These are phyloP conservation scores for Coemansia sp. DNA, from an alignment of 192 early-diverging fungal genomes.

Conservation along the genomic window DNA sequence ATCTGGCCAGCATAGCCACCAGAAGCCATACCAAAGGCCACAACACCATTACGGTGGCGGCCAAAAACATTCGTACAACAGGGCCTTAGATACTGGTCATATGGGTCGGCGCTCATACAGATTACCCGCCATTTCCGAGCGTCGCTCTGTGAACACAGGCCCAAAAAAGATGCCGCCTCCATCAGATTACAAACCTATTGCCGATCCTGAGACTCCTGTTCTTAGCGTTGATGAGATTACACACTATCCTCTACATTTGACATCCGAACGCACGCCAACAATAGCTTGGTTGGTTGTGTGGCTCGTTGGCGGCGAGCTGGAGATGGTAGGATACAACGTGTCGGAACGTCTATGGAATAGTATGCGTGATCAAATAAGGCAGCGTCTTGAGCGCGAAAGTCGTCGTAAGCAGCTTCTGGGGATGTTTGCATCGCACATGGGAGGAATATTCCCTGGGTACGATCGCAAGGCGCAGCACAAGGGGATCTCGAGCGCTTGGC, in stretches of 20 bases:
- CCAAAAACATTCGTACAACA: conserved; percentile 13
- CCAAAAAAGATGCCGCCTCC: conserved; percentile 32
- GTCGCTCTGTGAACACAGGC: background rate
- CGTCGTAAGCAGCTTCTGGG: conserved; percentile 55
- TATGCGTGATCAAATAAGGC: conserved; percentile 50
- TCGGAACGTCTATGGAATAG: conserved; percentile 45
- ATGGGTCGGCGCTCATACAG: conserved; percentile 11
- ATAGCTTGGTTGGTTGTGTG: conserved; percentile 49
- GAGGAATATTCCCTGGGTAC: conserved; percentile 53
- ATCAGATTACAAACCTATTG: conserved; percentile 53
- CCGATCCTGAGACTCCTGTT: conserved; percentile 38
- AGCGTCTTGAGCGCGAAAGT: conserved; percentile 52
- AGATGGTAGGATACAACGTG: conserved; percentile 57
- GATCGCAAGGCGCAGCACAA: conserved; percentile 47
- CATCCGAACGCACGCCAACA: conserved; percentile 15
- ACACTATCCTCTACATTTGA: conserved; percentile 27
- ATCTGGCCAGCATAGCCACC: background rate
- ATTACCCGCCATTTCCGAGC: conserved; percentile 21
- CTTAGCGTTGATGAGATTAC: conserved; percentile 36
- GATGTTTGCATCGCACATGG: conserved; percentile 54
- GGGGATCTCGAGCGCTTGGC: conserved; percentile 47
- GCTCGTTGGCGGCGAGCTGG: conserved; percentile 55
- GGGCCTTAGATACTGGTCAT: conserved; percentile 5
- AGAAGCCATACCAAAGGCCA: conserved; percentile 4
- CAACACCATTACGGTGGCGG: conserved; percentile 11